Percentiles rank a stretch among this genome's conserved stretches.
These are phyloP conservation scores for Vitis riparia DNA, from an alignment of 164 flowering plant genomes.

Conservation along the genomic window DNA sequence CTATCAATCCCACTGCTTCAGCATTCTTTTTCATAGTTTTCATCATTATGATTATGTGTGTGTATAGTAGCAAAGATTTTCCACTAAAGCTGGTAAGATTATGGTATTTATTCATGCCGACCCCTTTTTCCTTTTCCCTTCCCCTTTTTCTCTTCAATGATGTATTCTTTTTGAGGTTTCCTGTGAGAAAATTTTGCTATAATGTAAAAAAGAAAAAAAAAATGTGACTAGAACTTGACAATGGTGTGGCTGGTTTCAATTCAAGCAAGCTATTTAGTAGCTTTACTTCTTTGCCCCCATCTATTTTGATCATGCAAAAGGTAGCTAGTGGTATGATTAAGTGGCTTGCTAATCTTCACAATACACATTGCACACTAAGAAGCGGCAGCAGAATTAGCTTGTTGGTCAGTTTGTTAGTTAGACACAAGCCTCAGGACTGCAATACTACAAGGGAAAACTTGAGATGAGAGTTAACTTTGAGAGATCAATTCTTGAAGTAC, in stretches of 20 bases:
- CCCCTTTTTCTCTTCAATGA: not conserved
- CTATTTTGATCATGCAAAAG: not conserved
- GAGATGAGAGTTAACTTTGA: no score
- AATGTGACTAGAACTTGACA: not conserved
- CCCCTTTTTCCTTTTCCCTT: not conserved
- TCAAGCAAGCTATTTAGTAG: conserved; percentile 3
- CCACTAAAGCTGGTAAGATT: conserved; percentile 5
- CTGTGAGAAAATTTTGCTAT: conserved; percentile 19
- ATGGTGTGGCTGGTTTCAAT: conserved; percentile 1
- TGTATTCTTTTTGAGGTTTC: conserved; percentile 22
- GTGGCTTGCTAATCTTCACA: no score
- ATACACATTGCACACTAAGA: no score
- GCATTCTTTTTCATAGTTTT: not conserved
- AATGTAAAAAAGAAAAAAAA: not conserved
- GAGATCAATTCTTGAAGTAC: no score
- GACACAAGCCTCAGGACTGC: no score
- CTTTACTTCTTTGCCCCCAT: not conserved
- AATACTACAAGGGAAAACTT: no score
- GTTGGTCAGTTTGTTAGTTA: no score
- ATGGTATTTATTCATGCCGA: conserved; percentile 9
- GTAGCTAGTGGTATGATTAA: no score
- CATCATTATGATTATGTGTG: conserved; percentile 13
- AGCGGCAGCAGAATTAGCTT: no score
- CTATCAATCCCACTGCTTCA: not conserved
- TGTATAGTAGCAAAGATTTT: conserved; percentile 20